Percentiles rank a stretch among this genome's conserved stretches.
Conservation (phyloP, 257 asterid genomes). For the Solanum clarkiae region DNA sequence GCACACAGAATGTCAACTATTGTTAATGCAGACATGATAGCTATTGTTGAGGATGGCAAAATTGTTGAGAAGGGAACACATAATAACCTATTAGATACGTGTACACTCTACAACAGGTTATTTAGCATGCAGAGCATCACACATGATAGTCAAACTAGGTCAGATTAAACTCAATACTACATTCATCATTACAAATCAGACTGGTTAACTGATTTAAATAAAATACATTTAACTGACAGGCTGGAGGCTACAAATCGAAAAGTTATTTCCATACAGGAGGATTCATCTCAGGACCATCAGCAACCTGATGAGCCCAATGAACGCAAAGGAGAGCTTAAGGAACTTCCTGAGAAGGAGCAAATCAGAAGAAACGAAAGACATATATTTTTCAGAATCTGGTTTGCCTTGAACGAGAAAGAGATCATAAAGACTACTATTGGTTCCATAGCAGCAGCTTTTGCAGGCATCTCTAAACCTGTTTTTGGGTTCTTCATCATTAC, state of each 20-base stretch:
- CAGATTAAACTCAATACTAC: background rate
- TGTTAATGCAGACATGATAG: constrained; percentile 60
- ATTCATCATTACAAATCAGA: constrained; percentile 1
- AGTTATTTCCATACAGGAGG: constrained; percentile 13
- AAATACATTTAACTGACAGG: constrained; percentile 13
- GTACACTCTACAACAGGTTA: constrained; percentile 42
- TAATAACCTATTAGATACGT: constrained; percentile 23
- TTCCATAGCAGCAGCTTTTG: constrained; percentile 60
- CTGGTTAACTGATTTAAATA: background rate
- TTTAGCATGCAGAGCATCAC: constrained; percentile 56
- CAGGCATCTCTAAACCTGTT: constrained; percentile 71
- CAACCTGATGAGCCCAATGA: constrained; percentile 20
- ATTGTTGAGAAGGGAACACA: constrained; percentile 59
- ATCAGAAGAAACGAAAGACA: constrained; percentile 11
- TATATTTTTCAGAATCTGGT: constrained; percentile 71
- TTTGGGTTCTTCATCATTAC: constrained; percentile 79
- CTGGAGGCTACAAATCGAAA: constrained; percentile 19
- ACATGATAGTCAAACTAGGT: constrained; percentile 44
- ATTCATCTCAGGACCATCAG: constrained; percentile 23
- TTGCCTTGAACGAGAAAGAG: constrained; percentile 40
- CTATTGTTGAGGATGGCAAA: constrained; percentile 52
- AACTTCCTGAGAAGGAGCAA: constrained; percentile 19
- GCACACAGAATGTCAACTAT: constrained; percentile 82
- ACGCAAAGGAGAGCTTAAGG: constrained; percentile 13
- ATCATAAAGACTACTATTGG: constrained; percentile 34